Conservation (phyloP, 768 basidiomycete species). For the Strobilomyces confusus region DNA sequence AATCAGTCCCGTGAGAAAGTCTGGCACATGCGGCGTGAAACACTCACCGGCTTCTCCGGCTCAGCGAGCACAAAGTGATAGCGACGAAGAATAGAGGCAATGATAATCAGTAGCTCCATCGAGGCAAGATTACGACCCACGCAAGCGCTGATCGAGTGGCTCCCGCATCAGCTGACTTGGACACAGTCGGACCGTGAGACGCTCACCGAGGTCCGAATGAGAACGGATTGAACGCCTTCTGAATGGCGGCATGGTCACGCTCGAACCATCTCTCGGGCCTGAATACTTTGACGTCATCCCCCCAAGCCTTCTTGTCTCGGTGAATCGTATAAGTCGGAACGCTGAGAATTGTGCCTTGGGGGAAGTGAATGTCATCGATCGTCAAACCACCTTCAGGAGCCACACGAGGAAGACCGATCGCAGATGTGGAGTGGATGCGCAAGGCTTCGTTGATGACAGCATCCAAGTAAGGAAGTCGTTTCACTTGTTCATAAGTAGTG, state of each 20-base stretch:
- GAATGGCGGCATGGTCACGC: constrained; percentile 52
- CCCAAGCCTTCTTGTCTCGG: constrained; percentile 69
- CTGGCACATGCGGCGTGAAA: background rate
- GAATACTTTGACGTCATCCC: constrained; percentile 67
- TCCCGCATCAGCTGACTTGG: constrained; percentile 5
- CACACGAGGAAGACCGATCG: constrained; percentile 77
- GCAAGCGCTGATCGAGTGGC: constrained; percentile 51
- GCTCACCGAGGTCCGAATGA: constrained; percentile 72
- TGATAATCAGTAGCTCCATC: constrained; percentile 75
- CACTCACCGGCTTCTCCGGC: constrained; percentile 52
- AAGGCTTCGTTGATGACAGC: constrained; percentile 87
- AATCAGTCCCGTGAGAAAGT: constrained; percentile 5
- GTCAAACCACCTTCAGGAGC: constrained; percentile 73
- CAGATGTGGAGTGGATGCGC: constrained; percentile 79
- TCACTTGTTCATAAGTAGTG: constrained; percentile 63
- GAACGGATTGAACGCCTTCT: constrained; percentile 82
- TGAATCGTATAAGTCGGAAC: constrained; percentile 86
- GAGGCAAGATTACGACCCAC: constrained; percentile 81
- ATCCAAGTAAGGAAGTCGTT: constrained; percentile 73
- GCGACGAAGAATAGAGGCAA: constrained; percentile 73
- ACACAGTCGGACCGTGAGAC: background rate
- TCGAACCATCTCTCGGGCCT: constrained; percentile 88
- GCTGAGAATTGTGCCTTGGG: constrained; percentile 70
- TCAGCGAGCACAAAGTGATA: constrained; percentile 70
- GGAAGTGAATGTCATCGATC: constrained; percentile 51